Evolutionary conservation across 1,284 basidiomycete genomes (phyloP), one percentile per base, ranked within the genome.

Genomic region (Sanghuangporus sanghuang): DNA sequence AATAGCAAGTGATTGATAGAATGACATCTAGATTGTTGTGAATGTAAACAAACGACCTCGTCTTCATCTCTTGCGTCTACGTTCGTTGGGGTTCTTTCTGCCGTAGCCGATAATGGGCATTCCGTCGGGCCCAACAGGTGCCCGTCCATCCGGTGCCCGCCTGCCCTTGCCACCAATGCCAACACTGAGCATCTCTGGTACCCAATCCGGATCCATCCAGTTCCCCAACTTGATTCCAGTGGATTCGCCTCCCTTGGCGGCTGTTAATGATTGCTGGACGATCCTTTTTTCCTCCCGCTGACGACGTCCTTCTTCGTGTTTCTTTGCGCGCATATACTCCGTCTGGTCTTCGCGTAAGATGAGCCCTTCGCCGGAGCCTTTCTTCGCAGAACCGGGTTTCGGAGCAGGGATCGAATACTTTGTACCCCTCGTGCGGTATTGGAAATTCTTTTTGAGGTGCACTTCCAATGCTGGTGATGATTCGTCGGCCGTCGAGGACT

Each of bases 151-250:
- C 57, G 78, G 79, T 60, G 76, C 78, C 54, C 79, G 83, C 69
- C 90, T 78, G 14, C 90, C 87, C 73, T 90, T 92, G 8, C 90
- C 87, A 18, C 88, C 89, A 63, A 86, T 79, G 1, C 91, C 86
- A 2, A 86, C 86, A 59, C 82, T 84, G 59, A 96, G 76, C 71
- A 96, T 93, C 71, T 91, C 92, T 12, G 94, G 95, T 64, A 95
- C 77, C 94, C 93, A 96, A 78, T 97, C 92, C n/a, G 94, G 92
- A 79, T 96, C 95, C 81, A 93, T 89, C 94, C 94, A 96, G 70
- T 85, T 89, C 56, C 90, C 87, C 61, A 90, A 75, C 9, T 78
- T 78, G 36, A 81, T 76, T 16, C 79, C 81, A 27, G 72, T 72
- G 59, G 79, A 78, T 44, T 80, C 79, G 36, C 79, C 80, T 55